These are phyloP conservation scores for Rutstroemia sp. DNA, from an alignment of 2,329 filamentous ascomycete genomes.

Conservation along the genomic window DNA sequence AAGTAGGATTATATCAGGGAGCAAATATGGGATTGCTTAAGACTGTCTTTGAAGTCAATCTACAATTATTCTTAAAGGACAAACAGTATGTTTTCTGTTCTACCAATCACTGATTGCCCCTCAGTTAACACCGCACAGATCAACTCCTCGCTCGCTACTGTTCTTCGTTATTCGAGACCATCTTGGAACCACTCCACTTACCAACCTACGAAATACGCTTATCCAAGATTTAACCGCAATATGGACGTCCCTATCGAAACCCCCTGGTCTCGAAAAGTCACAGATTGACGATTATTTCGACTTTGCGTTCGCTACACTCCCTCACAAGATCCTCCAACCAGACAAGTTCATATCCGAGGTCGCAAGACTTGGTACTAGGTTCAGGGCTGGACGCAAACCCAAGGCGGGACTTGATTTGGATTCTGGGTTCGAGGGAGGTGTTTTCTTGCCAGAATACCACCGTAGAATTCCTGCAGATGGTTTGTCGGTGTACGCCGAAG, in stretches of 20 bases:
- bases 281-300: slow-evolving; percentile 97
- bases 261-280: slow-evolving; percentile 77
- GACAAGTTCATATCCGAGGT: slow-evolving; percentile 83
- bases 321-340: slow-evolving; percentile 93
- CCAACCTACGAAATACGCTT: slow-evolving; percentile 83
- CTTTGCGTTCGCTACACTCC: slow-evolving; percentile 91
- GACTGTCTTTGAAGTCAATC: slow-evolving; percentile 97
- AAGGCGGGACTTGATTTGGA: slow-evolving; percentile 54
- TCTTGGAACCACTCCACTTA: slow-evolving; percentile 81
- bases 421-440: slow-evolving; percentile 66
- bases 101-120: slow-evolving; percentile 9
- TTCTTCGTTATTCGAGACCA: slow-evolving; percentile 99
- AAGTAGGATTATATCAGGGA: slow-evolving; percentile 95
- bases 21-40: slow-evolving; percentile 98
- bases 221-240: slow-evolving; percentile 86
- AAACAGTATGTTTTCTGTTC: slow-evolving; percentile 57
- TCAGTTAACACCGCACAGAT: slow-evolving; percentile 42
- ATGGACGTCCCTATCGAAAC: slow-evolving; percentile 90
- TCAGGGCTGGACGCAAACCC: slow-evolving; percentile 72
- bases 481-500: slow-evolving; percentile 88
- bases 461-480: slow-evolving; percentile 92
- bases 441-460: slow-evolving; percentile 93
- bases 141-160: slow-evolving; percentile 79
- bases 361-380: slow-evolving; percentile 70
- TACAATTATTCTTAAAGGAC: slow-evolving; percentile 95